These are phyloP conservation scores for Chimonanthus salicifolius DNA, from an alignment of 164 flowering plant species.

Conservation along the genomic window DNA sequence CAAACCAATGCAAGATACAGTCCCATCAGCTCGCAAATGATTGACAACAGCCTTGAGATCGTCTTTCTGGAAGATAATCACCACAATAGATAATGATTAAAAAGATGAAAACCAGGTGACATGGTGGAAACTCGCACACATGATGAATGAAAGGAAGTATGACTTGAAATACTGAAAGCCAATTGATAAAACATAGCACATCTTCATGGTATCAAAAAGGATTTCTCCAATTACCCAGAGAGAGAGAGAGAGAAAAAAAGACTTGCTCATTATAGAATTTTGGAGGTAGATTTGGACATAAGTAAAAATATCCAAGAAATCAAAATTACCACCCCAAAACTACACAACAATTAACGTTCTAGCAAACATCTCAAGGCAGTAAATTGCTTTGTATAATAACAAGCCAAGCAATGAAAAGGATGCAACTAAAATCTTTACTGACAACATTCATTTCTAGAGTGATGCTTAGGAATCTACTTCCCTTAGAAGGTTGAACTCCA, in stretches of 20 bases:
- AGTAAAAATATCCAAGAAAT: background rate
- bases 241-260: too few species aligned
- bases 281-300: background rate
- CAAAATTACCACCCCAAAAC: background rate
- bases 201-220: background rate
- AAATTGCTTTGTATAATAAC: background rate
- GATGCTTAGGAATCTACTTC: background rate
- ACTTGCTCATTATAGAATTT: background rate
- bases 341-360: background rate
- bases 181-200: background rate
- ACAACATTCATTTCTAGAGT: background rate
- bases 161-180: background rate
- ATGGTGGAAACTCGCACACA: background rate
- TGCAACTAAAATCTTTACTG: background rate
- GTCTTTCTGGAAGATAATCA: slow-evolving; percentile 64
- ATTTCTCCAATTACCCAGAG: background rate
- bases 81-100: background rate
- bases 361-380: background rate
- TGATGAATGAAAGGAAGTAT: background rate
- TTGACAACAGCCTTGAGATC: slow-evolving; percentile 87
- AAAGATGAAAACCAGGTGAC: slow-evolving; percentile 3
- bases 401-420: background rate
- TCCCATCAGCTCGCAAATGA: slow-evolving; percentile 70
- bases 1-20: slow-evolving; percentile 85
- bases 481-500: background rate